Evolutionary conservation across 441 rosid genomes (phyloP), one percentile per base, ranked within the genome.

Genomic region (Adansonia madagascariensis): DNA sequence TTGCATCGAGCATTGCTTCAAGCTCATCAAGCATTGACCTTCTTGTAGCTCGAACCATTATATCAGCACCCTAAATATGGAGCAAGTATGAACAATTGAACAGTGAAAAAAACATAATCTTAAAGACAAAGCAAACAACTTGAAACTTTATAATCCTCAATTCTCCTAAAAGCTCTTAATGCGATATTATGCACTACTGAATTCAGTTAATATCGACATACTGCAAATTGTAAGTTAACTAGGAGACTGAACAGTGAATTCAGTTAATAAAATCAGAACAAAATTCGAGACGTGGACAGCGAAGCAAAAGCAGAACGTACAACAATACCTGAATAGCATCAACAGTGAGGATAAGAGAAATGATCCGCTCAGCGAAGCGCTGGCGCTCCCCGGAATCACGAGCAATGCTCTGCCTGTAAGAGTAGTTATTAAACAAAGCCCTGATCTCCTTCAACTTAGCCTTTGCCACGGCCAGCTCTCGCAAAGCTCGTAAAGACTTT

Each of bases 371-470:
- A 15, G 77, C 43, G 14, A 78, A 84, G 55, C 86, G 57, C 50
- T 77, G 82, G 55, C 64, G 67, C 75, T 80, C 85, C 75, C 78
- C 82, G 24, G 80, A 69, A 66, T 83, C 78, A 56, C 63, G 69
- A 35, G 70, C 60, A 14, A 80, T 35, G 43, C 65, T 77, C 12
- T 64, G 84, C 14, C 81, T 76, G 41, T 84, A 73, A 27, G 80
- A 74, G 46, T 73, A 79, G 60, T 76, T 77, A 63, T 74, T 70
- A 69, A 84, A 81, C 59, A 79, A 12, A 1, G 11, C 71, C 79
- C 77, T 79, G 44, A 81, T 74, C 53, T 84, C 86, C 75, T 79
- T 81, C 65, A 81, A 75, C 80, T 79, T 78, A 44, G 82, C 12
- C 76, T 77, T 83, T 8, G 83, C 83, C 17, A 46, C 64, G 6